A percentile compares a stretch with the other conserved stretches of the same genome.
Conservation (phyloP, 2,329 filamentous ascomycete genomes). For the Colletotrichum aenigma region DNA sequence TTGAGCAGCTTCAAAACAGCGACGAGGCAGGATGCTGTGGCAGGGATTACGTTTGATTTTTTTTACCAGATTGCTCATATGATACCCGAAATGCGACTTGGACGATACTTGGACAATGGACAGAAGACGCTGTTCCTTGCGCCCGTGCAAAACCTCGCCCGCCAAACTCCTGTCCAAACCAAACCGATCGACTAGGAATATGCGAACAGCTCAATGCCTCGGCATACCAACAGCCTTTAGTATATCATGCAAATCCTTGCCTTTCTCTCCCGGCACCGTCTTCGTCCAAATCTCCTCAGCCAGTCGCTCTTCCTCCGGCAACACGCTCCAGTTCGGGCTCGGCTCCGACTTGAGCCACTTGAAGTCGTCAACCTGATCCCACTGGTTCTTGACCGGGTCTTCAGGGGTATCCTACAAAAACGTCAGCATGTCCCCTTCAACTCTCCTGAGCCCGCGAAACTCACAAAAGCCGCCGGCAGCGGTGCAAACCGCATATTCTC, state of each 20-base stretch:
- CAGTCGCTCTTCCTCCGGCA: slow-evolving; percentile 66
- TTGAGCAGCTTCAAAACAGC: neutral
- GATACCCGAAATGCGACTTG: slow-evolving; percentile 19
- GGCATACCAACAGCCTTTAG: slow-evolving; percentile 56
- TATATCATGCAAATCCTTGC: slow-evolving; percentile 68
- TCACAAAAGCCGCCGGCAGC: slow-evolving; percentile 74
- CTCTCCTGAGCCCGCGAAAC: too few relatives aligned
- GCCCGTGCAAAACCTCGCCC: neutral
- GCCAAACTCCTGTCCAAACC: neutral
- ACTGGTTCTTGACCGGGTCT: slow-evolving; percentile 64
- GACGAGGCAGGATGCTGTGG: neutral
- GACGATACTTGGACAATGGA: neutral
- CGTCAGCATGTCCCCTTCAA: neutral
- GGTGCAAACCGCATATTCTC: slow-evolving; percentile 77
- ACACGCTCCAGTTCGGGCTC: slow-evolving; percentile 85
- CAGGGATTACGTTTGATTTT: slow-evolving; percentile 10
- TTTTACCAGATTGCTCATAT: slow-evolving; percentile 1
- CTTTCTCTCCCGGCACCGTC: slow-evolving; percentile 67
- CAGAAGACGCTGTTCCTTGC: neutral
- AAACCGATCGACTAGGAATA: neutral
- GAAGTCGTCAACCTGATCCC: slow-evolving; percentile 94
- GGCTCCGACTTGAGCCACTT: slow-evolving; percentile 90
- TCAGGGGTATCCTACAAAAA: slow-evolving; percentile 28
- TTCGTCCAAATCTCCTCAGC: slow-evolving; percentile 70
- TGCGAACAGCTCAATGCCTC: slow-evolving; percentile 7